Base-by-base conservation (phyloP, 192 early-diverging fungal species). In the Coemansia sp. region DNA sequence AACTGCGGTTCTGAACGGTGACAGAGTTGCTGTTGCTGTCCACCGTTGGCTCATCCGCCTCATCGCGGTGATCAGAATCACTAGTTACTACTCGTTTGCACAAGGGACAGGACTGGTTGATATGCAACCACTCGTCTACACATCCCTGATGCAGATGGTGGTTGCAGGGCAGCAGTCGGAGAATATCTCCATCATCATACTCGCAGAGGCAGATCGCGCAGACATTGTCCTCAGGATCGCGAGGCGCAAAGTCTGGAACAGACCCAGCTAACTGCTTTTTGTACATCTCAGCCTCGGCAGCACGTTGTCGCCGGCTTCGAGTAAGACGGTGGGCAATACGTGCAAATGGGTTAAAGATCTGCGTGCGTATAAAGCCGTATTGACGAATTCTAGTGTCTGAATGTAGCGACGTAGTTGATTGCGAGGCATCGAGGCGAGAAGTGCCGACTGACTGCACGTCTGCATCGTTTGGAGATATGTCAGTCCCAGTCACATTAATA, bases 101-200 rank as follows among this genome's bases (percentile, higher is more conserved):
- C 42, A 93, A 78, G 21, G 92, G 92, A 65, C 92, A 94, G 8
- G 83, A 79, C 59, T 80, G 80, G 71, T 92, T 91, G 53, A 91
- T 72, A 31, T 84, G 80, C 53, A 94, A 78, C 92, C 92, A 94
- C 72, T 90, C 90, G 63, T 90, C 87, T 2, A 93, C 91, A 71
- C 92, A 94, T 10, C 86, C 80, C 74, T 87, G 87, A 72, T 94
- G 92, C 75, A 94, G 91, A 66, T 92, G 90, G 76, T 94, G 92
- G 6, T 68, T 78, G 73, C 92, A 94, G 61, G 80, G 84, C 77
- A 93, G 76, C 69, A 87, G 83, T 29, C 90, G 82, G 22, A 94
- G 76, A 6, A 88, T 75, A n/a, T 92, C 90, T 23, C 88, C 89
- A 22, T 90, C 85, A 68, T 93, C 91, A 59, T 94, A 94, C 7